Evolutionary conservation across 2,329 filamentous ascomycete genomes (phyloP).

Genomic region (Beauveria australis): DNA sequence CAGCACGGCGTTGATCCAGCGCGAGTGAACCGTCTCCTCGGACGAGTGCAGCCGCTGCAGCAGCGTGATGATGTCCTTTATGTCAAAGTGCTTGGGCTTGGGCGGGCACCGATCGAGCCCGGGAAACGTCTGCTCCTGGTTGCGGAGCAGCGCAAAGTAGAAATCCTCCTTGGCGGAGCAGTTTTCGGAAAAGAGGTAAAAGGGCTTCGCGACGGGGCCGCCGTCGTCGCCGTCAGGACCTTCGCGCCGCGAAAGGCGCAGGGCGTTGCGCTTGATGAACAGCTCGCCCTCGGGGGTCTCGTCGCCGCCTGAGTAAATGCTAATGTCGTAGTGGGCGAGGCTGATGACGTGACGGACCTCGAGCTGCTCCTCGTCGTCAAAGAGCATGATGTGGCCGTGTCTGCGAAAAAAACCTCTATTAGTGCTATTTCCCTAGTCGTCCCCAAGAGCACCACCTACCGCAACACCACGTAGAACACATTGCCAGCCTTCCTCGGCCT

Average conservation of each 20-base stretch:
- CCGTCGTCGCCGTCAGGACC: slow-evolving; percentile 47
- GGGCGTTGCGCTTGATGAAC: slow-evolving; percentile 89
- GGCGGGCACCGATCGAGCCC: slow-evolving; percentile 50
- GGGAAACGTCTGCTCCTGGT: slow-evolving; percentile 60
- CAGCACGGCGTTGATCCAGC: slow-evolving; percentile 89
- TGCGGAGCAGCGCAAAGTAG: slow-evolving; percentile 84
- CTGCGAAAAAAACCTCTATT: slow-evolving; percentile 33
- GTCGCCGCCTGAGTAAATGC: slow-evolving; percentile 73
- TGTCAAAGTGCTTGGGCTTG: slow-evolving; percentile 66
- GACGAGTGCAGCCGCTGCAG: slow-evolving; percentile 87
- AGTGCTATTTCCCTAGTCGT: background rate
- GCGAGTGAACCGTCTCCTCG: slow-evolving; percentile 80
- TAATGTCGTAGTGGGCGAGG: slow-evolving; percentile 76
- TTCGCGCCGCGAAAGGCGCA: slow-evolving; percentile 64
- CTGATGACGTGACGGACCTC: slow-evolving; percentile 96
- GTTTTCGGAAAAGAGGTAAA: slow-evolving; percentile 91
- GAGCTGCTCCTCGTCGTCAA: slow-evolving; percentile 89
- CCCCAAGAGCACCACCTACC: slow-evolving; percentile 38
- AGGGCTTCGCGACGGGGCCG: slow-evolving; percentile 62
- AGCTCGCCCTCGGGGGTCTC: slow-evolving; percentile 82
- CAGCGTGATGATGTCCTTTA: slow-evolving; percentile 78
- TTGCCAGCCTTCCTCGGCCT: slow-evolving; percentile 64
- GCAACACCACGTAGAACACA: slow-evolving; percentile 85
- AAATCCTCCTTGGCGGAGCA: slow-evolving; percentile 97
- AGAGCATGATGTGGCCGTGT: slow-evolving; percentile 94